Evolutionary conservation across 2,329 filamentous ascomycete genomes (phyloP), one percentile per base, ranked within the genome.

Genomic region (Xylogone sp.): DNA sequence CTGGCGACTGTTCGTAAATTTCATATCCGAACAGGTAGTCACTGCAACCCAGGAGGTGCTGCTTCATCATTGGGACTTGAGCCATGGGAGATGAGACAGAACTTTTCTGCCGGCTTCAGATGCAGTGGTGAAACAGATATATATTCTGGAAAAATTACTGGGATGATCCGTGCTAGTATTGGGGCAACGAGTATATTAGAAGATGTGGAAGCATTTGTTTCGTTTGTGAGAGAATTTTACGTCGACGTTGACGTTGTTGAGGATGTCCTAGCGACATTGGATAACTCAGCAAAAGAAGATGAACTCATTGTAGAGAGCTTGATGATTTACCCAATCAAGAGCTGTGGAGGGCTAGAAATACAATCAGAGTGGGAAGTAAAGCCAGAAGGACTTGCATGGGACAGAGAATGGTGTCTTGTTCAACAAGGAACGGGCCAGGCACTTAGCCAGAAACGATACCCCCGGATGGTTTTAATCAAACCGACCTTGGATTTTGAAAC

Each of bases 321-420:
- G 16, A 83, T 77, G 1, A 81, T 97, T 1, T 99, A 91, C 63
- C 94, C 94, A 0, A 92, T 99, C 64, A 99, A 99, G 69, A 96
- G 91, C 65, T 97, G 94, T 62, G 88, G 84, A 16, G 88, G 88
- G 1, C 96, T 87, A 66, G 74, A 74, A 31, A 76, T 97, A 24
- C 86, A 90, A 1, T 55, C 71, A 7, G 65, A 75, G 13, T 99
- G 94, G 94, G 83, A 88, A 60, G 78, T 97, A 19, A 82, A 81
- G 50, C 75, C 80, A 7, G 91, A 97, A 71, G 94, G 94, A 0
- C 75, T 99, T 2, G 87, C 85, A 8, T 97, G 93, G 91, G 94
- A 99, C 67, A 81, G 94, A 55, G 93, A 97, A 72, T 99, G 94
- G 93, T 97, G 93, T 69, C 74, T 99, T 19, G 77, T 99, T 13